Evolutionary conservation across 2,329 filamentous ascomycete genomes (phyloP).

Genomic region (Phialophora tarda): DNA sequence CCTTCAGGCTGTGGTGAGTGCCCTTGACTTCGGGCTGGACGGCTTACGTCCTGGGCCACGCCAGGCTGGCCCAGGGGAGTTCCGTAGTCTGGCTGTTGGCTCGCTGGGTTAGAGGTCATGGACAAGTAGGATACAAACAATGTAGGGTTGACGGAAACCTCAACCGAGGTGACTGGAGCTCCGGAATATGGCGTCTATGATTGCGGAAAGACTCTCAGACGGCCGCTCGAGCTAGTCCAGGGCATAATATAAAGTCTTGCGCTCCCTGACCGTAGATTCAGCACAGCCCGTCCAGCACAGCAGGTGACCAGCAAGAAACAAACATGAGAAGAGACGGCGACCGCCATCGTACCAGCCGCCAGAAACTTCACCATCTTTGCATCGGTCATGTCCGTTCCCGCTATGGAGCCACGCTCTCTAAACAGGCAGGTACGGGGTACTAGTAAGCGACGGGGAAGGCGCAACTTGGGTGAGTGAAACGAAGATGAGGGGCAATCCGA

Average conservation of each 20-base stretch:
- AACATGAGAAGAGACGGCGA: slow-evolving; percentile 8
- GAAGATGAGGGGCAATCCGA: too few species aligned
- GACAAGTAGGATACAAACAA: slow-evolving; percentile 13
- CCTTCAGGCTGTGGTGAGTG: neutral
- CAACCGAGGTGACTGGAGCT: neutral
- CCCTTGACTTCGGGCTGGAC: neutral
- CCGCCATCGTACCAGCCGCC: slow-evolving; percentile 4
- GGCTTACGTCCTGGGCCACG: slow-evolving; percentile 32
- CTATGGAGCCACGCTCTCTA: neutral
- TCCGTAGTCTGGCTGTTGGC: slow-evolving; percentile 28
- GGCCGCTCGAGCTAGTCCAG: neutral
- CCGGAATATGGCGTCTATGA: neutral
- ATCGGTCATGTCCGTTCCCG: slow-evolving; percentile 3
- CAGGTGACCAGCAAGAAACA: slow-evolving; percentile 18
- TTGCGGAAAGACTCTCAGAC: neutral
- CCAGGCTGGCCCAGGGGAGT: slow-evolving; percentile 26
- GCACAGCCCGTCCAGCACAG: neutral
- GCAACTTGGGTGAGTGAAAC: neutral
- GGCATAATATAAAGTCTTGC: neutral
- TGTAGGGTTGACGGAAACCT: neutral
- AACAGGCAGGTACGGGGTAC: neutral
- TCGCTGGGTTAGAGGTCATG: slow-evolving; percentile 29
- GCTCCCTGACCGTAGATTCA: neutral
- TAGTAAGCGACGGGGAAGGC: neutral
- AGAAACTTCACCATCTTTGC: neutral